These are phyloP conservation scores for Blastobotrys arbuscula DNA, from an alignment of 1,139 yeast genomes.

Conservation along the genomic window DNA sequence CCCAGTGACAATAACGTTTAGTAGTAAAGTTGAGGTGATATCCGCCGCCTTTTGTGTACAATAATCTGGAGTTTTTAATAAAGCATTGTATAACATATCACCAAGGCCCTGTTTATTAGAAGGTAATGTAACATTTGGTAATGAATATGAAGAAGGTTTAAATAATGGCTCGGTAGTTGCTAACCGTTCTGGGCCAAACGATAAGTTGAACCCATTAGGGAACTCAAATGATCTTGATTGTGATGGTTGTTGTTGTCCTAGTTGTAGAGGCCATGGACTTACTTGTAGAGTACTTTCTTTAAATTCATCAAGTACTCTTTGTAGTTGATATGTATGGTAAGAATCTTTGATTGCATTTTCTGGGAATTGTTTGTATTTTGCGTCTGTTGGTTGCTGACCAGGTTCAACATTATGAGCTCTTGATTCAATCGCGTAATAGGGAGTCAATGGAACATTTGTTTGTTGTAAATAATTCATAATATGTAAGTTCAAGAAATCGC, in stretches of 20 bases:
- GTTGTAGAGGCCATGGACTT: conserved; percentile 39
- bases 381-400: conserved; percentile 36
- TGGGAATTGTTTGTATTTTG: conserved; percentile 31
- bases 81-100: conserved; percentile 49
- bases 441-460: conserved; percentile 29
- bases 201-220: conserved; percentile 63
- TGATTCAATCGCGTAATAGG: conserved; percentile 32
- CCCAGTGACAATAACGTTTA: conserved; percentile 85
- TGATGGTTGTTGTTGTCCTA: conserved; percentile 22
- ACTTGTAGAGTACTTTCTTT: conserved; percentile 58
- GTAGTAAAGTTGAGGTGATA: conserved; percentile 52
- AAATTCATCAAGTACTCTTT: conserved; percentile 48
- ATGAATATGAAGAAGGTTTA: conserved; percentile 37
- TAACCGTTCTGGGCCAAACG: conserved; percentile 62
- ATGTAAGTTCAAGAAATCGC: conserved; percentile 39
- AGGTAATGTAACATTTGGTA: conserved; percentile 22
- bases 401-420: conserved; percentile 30
- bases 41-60: conserved; percentile 7
- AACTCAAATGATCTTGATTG: conserved; percentile 62
- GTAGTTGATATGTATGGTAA: conserved; percentile 34
- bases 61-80: conserved; percentile 11
- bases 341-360: conserved; percentile 29
- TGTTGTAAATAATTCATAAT: conserved; percentile 29
- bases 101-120: conserved; percentile 50
- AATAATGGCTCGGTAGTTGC: conserved; percentile 75